phyloP scores from a whole-genome alignment of 805 yeast genomes.

The Metschnikowia gelsemii region DNA sequence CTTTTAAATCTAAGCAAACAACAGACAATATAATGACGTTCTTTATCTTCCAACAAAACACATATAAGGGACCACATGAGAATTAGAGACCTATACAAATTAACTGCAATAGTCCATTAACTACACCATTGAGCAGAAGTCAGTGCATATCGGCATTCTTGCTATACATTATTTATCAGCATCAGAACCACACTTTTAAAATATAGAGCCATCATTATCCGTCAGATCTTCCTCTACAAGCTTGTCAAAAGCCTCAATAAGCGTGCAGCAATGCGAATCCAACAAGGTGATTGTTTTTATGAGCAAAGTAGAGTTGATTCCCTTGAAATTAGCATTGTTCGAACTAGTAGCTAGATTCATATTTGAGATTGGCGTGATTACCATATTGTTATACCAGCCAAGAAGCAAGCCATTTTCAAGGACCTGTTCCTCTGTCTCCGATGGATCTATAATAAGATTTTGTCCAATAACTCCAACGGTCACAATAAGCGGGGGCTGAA shows the following conservation, averaged over 20 bases:
- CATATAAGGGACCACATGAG: no score
- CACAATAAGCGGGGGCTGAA: constrained; percentile 74
- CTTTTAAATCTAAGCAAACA: no score
- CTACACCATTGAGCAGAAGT: no score
- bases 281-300: constrained; percentile 58
- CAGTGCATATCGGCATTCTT: no score
- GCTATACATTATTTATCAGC: no score
- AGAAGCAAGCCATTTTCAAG: constrained; percentile 78
- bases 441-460: constrained; percentile 77
- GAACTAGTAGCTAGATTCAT: constrained; percentile 58
- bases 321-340: constrained; percentile 49
- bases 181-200: constrained; percentile 7
- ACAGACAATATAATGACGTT: no score
- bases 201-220: constrained; percentile 21
- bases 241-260: constrained; percentile 56
- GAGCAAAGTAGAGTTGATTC: constrained; percentile 50
- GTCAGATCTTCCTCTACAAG: constrained; percentile 43
- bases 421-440: constrained; percentile 84
- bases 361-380: constrained; percentile 71
- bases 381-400: constrained; percentile 66
- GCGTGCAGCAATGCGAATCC: constrained; percentile 57
- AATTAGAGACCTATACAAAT: no score
- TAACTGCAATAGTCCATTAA: neutral
- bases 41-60: no score
- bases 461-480: constrained; percentile 73